Conservation (phyloP, 306 rosid genomes). For the Ormosia emarginata region DNA sequence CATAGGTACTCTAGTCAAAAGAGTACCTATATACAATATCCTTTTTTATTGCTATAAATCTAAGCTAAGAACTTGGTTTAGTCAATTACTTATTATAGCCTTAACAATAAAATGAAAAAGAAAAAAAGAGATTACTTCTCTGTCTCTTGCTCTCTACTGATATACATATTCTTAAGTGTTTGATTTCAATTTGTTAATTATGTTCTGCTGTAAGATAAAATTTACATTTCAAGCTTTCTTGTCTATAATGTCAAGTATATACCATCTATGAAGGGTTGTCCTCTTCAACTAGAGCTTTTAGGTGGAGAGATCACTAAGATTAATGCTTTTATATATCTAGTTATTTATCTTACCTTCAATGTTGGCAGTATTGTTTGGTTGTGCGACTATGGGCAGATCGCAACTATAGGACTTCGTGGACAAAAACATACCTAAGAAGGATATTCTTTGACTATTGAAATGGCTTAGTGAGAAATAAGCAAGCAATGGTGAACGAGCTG, state of each 20-base stretch:
- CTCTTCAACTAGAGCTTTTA: conserved; percentile 82
- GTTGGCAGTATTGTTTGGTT: too few species aligned
- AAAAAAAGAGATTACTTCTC: background rate
- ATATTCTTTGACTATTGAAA: too few species aligned
- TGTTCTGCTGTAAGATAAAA: background rate
- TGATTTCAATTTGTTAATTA: conserved; percentile 9
- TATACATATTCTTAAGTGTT: background rate
- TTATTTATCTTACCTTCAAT: conserved; percentile 37
- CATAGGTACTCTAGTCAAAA: too few species aligned
- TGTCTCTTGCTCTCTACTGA: background rate
- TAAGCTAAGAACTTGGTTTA: conserved; percentile 1
- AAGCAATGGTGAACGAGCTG: too few species aligned
- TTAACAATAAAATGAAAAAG: background rate
- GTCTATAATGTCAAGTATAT: conserved; percentile 57
- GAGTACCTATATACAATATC: conserved; percentile 19
- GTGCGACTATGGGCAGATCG: too few species aligned
- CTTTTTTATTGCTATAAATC: conserved; percentile 26
- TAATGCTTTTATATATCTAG: conserved; percentile 94
- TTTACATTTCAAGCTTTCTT: conserved; percentile 16
- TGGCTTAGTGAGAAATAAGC: too few species aligned
- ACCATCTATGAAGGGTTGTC: conserved; percentile 87
- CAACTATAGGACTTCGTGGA: too few species aligned
- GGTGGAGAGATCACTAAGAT: conserved; percentile 78
- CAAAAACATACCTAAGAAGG: too few species aligned
- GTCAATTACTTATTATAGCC: background rate